Evolutionary conservation across 352 stramenopile genomes (phyloP), one percentile per base, ranked within the genome.

Genomic region (Pythium myriotylum): DNA sequence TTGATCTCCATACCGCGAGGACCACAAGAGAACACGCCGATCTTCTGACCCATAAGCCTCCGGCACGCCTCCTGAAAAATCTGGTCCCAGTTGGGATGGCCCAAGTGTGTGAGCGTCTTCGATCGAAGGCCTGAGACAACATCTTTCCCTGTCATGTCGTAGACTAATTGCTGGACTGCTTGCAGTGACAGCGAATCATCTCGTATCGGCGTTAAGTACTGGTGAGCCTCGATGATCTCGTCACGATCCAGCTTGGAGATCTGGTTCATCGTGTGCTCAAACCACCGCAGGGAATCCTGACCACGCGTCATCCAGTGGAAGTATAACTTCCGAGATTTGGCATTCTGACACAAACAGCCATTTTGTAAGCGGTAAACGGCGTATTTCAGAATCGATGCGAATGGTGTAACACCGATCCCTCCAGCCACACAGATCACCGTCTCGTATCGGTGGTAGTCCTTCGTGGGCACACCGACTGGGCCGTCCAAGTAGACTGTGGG

Each of bases 351-450:
- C 14, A 14, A 14, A 40, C 8, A 14, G 16, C 48, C 46, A 35
- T 8, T 17, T 3, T 58, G 35, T 35, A 35, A 48, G 51, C 24
- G 51, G 37, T 58, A 4, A 10, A 48, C 37, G 51, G 14, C 8
- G 17, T 48, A 33, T 22, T 40, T 26, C 7, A 43, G 56, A 35
- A 58, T 58, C 12, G 51, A 58, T 23, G 51, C 51, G 16, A 58
- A 58, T 39, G 51, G 51, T 12, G 64, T 72, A 1, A 72, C 57
- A 19, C 64, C 64, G 39, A 72, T 72, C n/a, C 64, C 64, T 19
- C 58, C 64, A 26, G 57, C 58, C 17, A 72, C 46, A 40, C 60
- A 63, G 19, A 72, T 54, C 19, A 62, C 55, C 9, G 57, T 71
- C 53, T 52, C 59, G 46, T 59, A 67, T n/a, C n/a, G n/a, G n/a